Base-by-base conservation (phyloP, 129 eudicot genomes). In the Escallonia herrerae region DNA sequence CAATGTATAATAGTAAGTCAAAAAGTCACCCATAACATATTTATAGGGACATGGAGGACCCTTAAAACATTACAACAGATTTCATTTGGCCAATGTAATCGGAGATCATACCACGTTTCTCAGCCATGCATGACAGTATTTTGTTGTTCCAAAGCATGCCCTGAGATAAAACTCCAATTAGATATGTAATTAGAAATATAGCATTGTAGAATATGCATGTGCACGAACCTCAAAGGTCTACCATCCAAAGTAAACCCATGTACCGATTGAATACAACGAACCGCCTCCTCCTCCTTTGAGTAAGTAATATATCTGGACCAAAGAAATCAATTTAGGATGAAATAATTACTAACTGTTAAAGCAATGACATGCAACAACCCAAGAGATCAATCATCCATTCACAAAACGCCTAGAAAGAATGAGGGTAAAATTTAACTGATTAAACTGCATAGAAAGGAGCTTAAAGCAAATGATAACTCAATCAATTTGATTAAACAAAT, bases 131-230 rank as follows among this genome's bases (percentile, higher is more conserved):
- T 94, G 99, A 72, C 99, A 94, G 72, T 89, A 94, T 74, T 94
- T 94, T 57, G 97, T 94, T 40, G 99, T 94, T 61, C 99, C 99
- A 76, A 94, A 94, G 81, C 99, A 89, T 50, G 99, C 99, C 85
- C 99, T 94, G 68, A 59, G 50, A 59, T 6, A n/a, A 10, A 59
- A 76, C 41, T 60, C n/a, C 33, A 53, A 12, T 53, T n/a, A 5
- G 49, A 45, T 5, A 45, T 45, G 9, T 67, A 12, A 67, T 9
- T 33, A 43, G 10, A 43, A 40, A 6, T 45, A 63, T 6, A 56
- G 37, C 2, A 10, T 51, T 49, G 48, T 33, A 39, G 37, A 37
- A 65, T 43, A 8, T 44, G 15, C 14, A 55, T 9, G 52, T 63
- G 57, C 70, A 71, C 85, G 62, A 56, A 89, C 99, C 81, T 94